Base-by-base conservation (phyloP, 2,329 filamentous ascomycete species). In the Hypomyces perniciosus region DNA sequence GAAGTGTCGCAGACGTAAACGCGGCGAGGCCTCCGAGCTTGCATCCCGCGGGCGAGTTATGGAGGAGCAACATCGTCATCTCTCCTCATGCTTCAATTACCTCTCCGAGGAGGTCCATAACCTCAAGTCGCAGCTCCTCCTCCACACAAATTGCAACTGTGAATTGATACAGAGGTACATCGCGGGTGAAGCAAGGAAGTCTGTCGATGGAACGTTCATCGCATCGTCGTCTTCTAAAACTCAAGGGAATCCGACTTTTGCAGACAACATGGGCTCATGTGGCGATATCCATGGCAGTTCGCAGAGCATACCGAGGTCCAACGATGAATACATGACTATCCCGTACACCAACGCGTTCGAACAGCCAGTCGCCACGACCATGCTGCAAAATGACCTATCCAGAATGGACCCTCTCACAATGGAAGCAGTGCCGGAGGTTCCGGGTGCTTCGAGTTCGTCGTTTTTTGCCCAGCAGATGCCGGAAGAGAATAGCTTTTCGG, bases 111-210 rank as follows among this genome's bases (percentile, higher is more conserved):
- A 66, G 46, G 58, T 64, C 38, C 62, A 62, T 31, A 57, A 61
- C 31, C 56, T 66, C 47, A 66, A 66, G 54, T 63, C 57, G 1
- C 56, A 65, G 42, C 50, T 66, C 2, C 50, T 66, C 29, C 61
- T 57, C 10, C 64, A 66, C 35, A 64, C 61, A 8, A 60, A 64
- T 42, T 66, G 64, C 48, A 57, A 61, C 50, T 66, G 64, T 29
- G 48, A 57, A 28, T 58, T 66, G 6, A 66, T 66, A 30, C 62
- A 65, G 37, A 61, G 56, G 34, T 66, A 65, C 45, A 65, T 66
- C 46, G 59, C 60, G 31, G 58, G 63, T 13, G 62, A 66, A 47
- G 63, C 63, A 2, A 59, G 59, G 49, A 63, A 59, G 47, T 61
- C 62, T 4, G 62, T 65, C 3, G 58, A 62, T 27, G 58, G 58